Base-by-base conservation (phyloP, 371 early-diverging fungal species). In the Thermomucor indicae-seudaticae region DNA sequence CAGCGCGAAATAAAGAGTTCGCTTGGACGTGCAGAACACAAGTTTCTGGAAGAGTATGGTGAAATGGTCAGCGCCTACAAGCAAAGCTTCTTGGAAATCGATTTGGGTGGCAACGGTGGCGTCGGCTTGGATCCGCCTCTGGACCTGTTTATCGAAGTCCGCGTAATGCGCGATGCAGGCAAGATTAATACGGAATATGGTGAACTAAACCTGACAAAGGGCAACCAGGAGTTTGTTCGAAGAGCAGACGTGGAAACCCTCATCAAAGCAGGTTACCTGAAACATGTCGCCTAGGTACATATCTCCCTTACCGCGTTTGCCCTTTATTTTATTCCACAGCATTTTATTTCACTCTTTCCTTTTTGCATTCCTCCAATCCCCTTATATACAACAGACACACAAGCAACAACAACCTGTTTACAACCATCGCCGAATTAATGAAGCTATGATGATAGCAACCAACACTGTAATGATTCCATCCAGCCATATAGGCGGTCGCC, bases 181-280 rank as follows among this genome's bases (percentile, higher is more conserved):
- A 89, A 91, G 62, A 86, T 95, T 34, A 78, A 83, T 40, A 90
- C 93, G 0, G 93, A 93, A 53, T 84, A 72, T 46, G 96, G 96
- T 4, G 66, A 78, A 0, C 62, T 90, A 43, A 75, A 78, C 43
- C 67, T 96, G 39, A 76, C 79, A 29, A 81, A 81, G 41, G 86
- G 86, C 28, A 86, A 85, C 24, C 93, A 92, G 64, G 89, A 87
- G 47, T 94, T 86, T 58, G 77, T 95, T 43, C 72, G 84, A 37
- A 74, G 95, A 30, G 76, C 91, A 0, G 96, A 95, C 65, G 91
- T 94, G 2, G 95, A 96, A 69, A 75, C 84, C 4, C 71, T 96
- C 44, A 91, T 96, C 49, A 83, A 79, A 6, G 86, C 85, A 20
- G 96, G 96, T 0, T 85, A 86, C 51, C 66, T 92, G 14, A 66